Evolutionary conservation across 176 grass and related monocot genomes (phyloP).

Genomic region (Cymbopogon citratus): DNA sequence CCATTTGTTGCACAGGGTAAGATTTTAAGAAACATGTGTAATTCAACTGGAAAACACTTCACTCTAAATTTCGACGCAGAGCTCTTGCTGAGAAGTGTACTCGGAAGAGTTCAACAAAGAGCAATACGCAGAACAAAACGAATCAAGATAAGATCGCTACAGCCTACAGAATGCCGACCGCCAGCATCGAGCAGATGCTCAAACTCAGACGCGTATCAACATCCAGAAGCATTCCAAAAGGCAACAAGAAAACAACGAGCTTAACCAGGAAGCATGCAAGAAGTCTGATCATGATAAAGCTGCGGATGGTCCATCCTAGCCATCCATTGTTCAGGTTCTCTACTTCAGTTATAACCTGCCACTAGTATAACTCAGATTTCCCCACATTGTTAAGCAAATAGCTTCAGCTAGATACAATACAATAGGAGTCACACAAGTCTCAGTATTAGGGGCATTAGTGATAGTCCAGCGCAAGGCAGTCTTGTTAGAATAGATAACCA

Average conservation of each 20-base stretch:
- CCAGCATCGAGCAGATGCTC: neutral
- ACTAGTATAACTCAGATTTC: neutral
- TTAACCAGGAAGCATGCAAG: no score
- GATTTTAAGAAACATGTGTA: no score
- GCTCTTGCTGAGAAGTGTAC: neutral
- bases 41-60: no score
- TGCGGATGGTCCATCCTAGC: no score
- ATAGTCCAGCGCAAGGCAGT: neutral
- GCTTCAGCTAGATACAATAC: neutral
- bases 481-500: neutral
- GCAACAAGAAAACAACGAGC: no score
- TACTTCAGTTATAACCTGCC: neutral
- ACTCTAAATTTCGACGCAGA: neutral
- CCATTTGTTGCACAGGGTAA: no score
- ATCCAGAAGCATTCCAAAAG: no score
- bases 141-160: neutral
- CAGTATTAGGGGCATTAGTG: neutral
- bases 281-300: no score
- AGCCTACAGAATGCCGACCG: neutral
- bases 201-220: no score
- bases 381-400: neutral
- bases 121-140: neutral
- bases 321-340: no score
- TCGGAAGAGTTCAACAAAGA: neutral
- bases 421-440: constrained; percentile 8